Conservation (phyloP, 2,329 filamentous ascomycete genomes). For the Hypoxylon sp. region DNA sequence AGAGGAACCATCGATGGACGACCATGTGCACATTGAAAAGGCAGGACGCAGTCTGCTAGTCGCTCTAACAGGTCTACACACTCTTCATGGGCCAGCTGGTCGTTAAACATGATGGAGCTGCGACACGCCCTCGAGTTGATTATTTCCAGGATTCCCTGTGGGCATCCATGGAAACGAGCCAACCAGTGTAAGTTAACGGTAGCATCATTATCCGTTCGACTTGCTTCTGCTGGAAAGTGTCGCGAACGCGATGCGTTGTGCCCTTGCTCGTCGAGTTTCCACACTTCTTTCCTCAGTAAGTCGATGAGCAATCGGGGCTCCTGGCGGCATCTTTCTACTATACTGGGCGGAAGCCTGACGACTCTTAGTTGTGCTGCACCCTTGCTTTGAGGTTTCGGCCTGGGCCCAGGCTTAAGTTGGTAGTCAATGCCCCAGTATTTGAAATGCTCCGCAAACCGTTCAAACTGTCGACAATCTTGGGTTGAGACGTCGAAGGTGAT, state of each 20-base stretch:
- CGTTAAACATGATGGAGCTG: slow-evolving; percentile 89
- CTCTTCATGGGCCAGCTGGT: slow-evolving; percentile 64
- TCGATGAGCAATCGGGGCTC: slow-evolving; percentile 77
- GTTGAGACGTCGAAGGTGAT: slow-evolving; percentile 70
- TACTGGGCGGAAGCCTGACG: slow-evolving; percentile 70
- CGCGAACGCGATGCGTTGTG: slow-evolving; percentile 8
- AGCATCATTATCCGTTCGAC: slow-evolving; percentile 6
- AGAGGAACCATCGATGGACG: slow-evolving; percentile 71
- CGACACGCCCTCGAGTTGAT: slow-evolving; percentile 79
- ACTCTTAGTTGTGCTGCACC: slow-evolving; percentile 54
- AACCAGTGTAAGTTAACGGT: slow-evolving; percentile 59
- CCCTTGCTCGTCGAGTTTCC: slow-evolving; percentile 64
- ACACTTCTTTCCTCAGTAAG: slow-evolving; percentile 77
- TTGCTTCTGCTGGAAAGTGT: neutral
- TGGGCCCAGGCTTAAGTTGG: slow-evolving; percentile 47
- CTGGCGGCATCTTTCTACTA: slow-evolving; percentile 76
- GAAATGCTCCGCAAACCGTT: slow-evolving; percentile 64
- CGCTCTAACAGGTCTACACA: slow-evolving; percentile 65
- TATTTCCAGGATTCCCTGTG: slow-evolving; percentile 77
- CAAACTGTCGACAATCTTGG: slow-evolving; percentile 68
- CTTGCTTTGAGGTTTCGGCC: slow-evolving; percentile 4
- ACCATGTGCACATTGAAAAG: slow-evolving; percentile 86
- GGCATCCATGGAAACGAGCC: slow-evolving; percentile 71
- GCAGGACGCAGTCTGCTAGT: slow-evolving; percentile 72
- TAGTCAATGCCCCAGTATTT: slow-evolving; percentile 78